Evolutionary conservation across 2,329 filamentous ascomycete species (phyloP), one percentile per base, ranked within the genome.

Genomic region (Curvularia verruculosa): DNA sequence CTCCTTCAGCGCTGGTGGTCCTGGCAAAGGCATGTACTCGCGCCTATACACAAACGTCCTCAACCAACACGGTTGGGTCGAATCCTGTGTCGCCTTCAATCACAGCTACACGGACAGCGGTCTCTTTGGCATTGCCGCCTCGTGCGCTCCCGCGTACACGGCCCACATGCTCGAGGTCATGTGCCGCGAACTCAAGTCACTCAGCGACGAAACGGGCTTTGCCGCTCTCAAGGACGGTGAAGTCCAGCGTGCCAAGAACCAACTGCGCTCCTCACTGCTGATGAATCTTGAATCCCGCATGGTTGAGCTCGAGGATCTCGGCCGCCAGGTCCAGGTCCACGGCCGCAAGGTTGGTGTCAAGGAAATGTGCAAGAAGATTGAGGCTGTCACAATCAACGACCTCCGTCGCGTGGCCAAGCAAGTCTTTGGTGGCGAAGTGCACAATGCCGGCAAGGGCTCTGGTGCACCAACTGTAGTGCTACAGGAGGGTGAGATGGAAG

Each of bases 1-100:
- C 23, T 97, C 93, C 54, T 99, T 99, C 81, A 96, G 91, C 15
- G 95, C 95, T 52, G 95, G 95, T 68, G 95, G 95, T 0, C 95
- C 95, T 4, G 95, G 95, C 51, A 99, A 99, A 82, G 95, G 95
- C 76, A 99, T 99, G 95, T 98, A 98, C 83, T 96, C 91, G 36
- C 89, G 95, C 12, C 86, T 99, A 8, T 99, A 97, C 83, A 98
- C 93, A 62, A 96, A 97, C 75, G 94, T 98, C 0, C 85, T 99
- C 49, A 99, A 99, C 81, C 93, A 98, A 79, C 89, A 96, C 79
- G 92, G 90, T 67, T 99, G 94, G 94, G 92, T 99, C 24, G 95
- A 99, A 80, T 93, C 88, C 59, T 98, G 95, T 79, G 84, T 96
- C 49, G 90, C 94, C 28, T 98, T 98, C 82, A 98, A 98, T 83